Percentiles rank a stretch among this genome's conserved stretches.
Conservation (phyloP, 148 eudicot species). For the Rhododendron griersonianum region DNA sequence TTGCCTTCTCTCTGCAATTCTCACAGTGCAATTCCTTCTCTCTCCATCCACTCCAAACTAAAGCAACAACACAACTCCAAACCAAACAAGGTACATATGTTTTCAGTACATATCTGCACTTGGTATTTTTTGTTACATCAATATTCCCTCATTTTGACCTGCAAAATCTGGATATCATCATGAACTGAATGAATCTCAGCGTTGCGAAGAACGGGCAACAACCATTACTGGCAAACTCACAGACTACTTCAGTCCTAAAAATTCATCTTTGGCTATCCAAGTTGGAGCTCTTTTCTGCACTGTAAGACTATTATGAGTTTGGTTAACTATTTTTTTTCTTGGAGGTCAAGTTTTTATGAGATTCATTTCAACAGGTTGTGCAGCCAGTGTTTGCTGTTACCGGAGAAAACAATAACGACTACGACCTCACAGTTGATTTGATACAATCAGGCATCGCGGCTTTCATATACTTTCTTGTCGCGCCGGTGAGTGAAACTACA, state of each 20-base stretch:
- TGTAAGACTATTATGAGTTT: slow-evolving; percentile 29
- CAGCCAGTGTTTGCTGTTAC: slow-evolving; percentile 76
- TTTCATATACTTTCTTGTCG: slow-evolving; percentile 65
- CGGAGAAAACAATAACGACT: slow-evolving; percentile 58
- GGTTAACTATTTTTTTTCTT: not conserved
- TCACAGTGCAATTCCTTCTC: slow-evolving; percentile 15
- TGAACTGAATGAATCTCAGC: not conserved
- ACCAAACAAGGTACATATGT: slow-evolving; percentile 15
- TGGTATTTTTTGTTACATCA: not conserved
- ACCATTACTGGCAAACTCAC: slow-evolving; percentile 11
- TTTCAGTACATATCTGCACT: not conserved
- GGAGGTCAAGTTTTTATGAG: not conserved
- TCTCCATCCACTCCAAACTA: slow-evolving; percentile 25
- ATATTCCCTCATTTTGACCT: not conserved
- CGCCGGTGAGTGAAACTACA: slow-evolving; percentile 48
- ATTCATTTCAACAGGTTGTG: slow-evolving; percentile 37
- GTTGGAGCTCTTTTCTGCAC: slow-evolving; percentile 47
- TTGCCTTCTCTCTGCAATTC: slow-evolving; percentile 46
- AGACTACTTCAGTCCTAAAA: slow-evolving; percentile 11
- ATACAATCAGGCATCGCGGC: slow-evolving; percentile 54
- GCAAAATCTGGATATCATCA: not conserved
- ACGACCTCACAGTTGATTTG: slow-evolving; percentile 37
- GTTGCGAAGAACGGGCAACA: slow-evolving; percentile 22
- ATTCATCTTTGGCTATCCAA: slow-evolving; percentile 35
- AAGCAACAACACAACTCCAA: slow-evolving; percentile 24